Conservation (phyloP, 2,329 filamentous ascomycete genomes). For the Stagonosporopsis rhizophila region DNA sequence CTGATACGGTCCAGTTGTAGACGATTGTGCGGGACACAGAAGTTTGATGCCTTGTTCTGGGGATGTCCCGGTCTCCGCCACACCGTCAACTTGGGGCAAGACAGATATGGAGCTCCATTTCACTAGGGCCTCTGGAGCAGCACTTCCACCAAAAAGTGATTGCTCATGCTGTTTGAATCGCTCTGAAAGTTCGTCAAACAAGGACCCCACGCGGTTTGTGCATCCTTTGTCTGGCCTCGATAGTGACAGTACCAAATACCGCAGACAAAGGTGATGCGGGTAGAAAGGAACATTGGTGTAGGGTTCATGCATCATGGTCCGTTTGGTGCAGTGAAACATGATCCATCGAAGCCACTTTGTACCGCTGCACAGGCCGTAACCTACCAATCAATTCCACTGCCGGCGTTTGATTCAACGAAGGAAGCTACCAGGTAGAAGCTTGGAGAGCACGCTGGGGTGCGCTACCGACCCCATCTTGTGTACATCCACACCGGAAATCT, state of each 20-base stretch:
- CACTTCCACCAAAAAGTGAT: neutral
- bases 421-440: constrained; percentile 18
- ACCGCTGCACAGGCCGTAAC: constrained; percentile 31
- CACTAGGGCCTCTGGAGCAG: neutral
- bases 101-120: neutral
- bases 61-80: neutral
- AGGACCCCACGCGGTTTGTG: constrained; percentile 21
- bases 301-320: constrained; percentile 38
- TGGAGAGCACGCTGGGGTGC: constrained; percentile 34
- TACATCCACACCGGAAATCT: constrained; percentile 40
- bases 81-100: neutral
- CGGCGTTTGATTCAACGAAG: constrained; percentile 34
- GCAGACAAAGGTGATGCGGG: constrained; percentile 24
- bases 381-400: constrained; percentile 29
- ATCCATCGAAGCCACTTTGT: constrained; percentile 43
- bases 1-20: constrained; percentile 1
- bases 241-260: neutral
- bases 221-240: constrained; percentile 3
- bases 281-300: constrained; percentile 29
- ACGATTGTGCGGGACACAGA: constrained; percentile 16
- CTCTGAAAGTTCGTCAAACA: neutral
- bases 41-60: constrained; percentile 5
- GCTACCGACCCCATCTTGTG: constrained; percentile 34
- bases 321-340: constrained; percentile 46
- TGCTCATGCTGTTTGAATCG: neutral